Base-by-base conservation (phyloP, 202 grass and related monocot genomes). In the Zoysia matrella region DNA sequence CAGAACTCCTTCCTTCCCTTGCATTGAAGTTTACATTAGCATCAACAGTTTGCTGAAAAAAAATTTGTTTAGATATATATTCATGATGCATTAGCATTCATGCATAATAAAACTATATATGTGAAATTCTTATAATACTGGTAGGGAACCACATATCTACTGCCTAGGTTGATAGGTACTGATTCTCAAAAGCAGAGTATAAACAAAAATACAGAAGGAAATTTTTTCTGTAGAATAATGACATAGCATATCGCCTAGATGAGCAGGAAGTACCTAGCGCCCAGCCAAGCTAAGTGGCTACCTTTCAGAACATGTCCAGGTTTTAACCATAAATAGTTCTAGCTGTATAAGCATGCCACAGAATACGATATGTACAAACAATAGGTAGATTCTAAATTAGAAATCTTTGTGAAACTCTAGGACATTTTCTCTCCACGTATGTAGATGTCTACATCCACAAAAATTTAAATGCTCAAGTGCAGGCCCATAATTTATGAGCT, bases 1-100 rank as follows among this genome's bases (percentile, higher is more conserved):
- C 88, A 52, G 80, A 86, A 80, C 95, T 95, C 77, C 86, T 98
- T 75, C 92, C 92, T 91, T 98, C 92, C 73, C 85, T 72, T 88
- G 92, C 92, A 79, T 98, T 93, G 83, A 91, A 93, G 75, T 85
- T 30, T 30, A 30, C 22, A 30, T 30, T 30, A 30, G 22, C 22
- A 30, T 30, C 22, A 30, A 30, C 22, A 83, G 86, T 86, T 85
- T 83, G 80, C 95, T 98, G 84, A 84, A 93, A 88, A 71, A 0
- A 61, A 83, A 74, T 7, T 36, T 0, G 2, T 74, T 71, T 50
- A 76, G 7, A 63, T 30, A 52, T 0, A 72, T 54, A 77, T 71
- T 15, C 16, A 54, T 84, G 13, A 11, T 2, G 51, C 11, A 75
- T 46, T 47, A 45, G 39, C 3, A 5, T 40, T 62, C 54, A 82